phyloP scores from a whole-genome alignment of 1,139 yeast species.

The Saccharomyces hybrid region DNA sequence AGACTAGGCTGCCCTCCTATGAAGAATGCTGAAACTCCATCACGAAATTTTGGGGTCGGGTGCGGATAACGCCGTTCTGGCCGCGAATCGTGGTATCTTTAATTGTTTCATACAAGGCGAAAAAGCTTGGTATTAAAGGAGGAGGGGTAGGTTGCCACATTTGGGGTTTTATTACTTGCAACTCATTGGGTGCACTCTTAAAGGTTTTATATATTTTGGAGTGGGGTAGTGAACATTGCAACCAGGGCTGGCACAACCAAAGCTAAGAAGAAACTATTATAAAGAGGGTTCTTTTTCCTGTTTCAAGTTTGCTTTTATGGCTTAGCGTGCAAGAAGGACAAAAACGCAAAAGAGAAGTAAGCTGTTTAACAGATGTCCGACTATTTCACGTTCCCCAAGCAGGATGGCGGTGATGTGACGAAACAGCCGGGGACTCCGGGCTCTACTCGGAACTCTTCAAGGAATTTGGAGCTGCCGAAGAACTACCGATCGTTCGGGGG shows the following conservation, averaged over 20 bases:
- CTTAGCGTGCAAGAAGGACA: neutral
- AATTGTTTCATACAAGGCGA: neutral
- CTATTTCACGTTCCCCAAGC: conserved; percentile 1
- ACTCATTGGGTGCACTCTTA: neutral
- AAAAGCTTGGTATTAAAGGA: neutral
- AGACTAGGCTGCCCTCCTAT: neutral
- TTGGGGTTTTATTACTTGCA: neutral
- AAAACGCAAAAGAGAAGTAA: too few species aligned
- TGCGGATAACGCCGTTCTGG: neutral
- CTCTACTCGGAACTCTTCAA: neutral
- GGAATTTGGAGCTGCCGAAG: conserved; percentile 8
- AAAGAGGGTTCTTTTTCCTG: neutral
- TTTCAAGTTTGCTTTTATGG: neutral
- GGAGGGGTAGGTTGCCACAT: too few species aligned
- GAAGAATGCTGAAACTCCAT: neutral
- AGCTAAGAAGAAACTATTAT: neutral
- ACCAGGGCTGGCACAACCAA: too few species aligned
- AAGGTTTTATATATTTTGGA: neutral
- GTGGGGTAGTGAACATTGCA: too few species aligned
- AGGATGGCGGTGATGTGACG: neutral
- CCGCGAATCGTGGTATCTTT: neutral
- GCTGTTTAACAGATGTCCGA: neutral
- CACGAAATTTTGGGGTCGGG: neutral
- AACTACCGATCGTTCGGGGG: conserved; percentile 5
- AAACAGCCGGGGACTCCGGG: neutral